phyloP scores from a whole-genome alignment of 805 yeast species.

The Wickerhamiella occidentalis region DNA sequence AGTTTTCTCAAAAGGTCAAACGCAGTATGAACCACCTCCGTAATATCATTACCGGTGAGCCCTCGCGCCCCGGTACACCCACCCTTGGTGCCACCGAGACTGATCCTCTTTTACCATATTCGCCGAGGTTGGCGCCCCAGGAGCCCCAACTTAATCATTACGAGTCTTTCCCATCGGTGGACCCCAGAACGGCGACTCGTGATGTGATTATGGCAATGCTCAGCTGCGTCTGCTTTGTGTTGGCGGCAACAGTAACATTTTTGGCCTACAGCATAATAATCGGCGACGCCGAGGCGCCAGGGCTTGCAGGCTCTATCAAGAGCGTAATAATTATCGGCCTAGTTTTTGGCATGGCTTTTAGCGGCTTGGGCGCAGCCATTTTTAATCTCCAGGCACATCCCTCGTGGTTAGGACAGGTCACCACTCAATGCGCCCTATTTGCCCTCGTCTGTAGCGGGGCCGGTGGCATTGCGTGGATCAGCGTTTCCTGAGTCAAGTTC shows the following conservation, averaged over 20 bases:
- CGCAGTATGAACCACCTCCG: conserved; percentile 14
- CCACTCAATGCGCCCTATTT: conserved; percentile 35
- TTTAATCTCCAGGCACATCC: conserved; percentile 33
- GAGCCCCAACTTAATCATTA: conserved; percentile 11
- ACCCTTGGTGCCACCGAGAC: conserved; percentile 14
- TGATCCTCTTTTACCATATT: conserved; percentile 10
- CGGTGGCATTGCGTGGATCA: conserved; percentile 31
- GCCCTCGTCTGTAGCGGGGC: conserved; percentile 34
- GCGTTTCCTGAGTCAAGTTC: conserved; percentile 4
- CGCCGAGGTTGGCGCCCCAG: conserved; percentile 16
- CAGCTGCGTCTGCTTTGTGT: conserved; percentile 32
- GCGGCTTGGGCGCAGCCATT: conserved; percentile 36
- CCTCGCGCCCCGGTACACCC: conserved; percentile 11
- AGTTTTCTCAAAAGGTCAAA: conserved; percentile 20
- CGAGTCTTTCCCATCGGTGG: conserved; percentile 12
- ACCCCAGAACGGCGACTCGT: conserved; percentile 22
- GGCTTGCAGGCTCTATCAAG: conserved; percentile 21
- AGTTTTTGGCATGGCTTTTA: conserved; percentile 32
- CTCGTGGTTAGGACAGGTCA: conserved; percentile 33
- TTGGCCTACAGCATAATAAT: conserved; percentile 34
- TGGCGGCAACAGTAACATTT: conserved; percentile 29
- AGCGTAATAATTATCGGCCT: conserved; percentile 33
- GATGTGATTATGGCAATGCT: conserved; percentile 36
- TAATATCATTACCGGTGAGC: conserved; percentile 12
- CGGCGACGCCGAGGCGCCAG: conserved; percentile 24